phyloP scores from a whole-genome alignment of 139 green algal species.

The Bryopsis sp. region DNA sequence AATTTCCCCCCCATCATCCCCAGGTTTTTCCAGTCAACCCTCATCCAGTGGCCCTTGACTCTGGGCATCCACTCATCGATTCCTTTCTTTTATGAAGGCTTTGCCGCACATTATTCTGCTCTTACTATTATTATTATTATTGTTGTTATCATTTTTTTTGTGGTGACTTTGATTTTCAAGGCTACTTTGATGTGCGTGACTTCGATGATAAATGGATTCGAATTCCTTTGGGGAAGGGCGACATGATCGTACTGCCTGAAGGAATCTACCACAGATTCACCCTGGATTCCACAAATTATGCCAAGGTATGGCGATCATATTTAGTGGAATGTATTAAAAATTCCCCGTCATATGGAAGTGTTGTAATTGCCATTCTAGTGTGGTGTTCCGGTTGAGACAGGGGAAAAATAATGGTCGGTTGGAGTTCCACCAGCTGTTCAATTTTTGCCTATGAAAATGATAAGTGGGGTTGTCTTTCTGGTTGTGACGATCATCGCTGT shows the following conservation, averaged over 20 bases:
- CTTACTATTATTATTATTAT: no score
- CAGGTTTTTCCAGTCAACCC: no score
- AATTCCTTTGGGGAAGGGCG: slow-evolving; percentile 63
- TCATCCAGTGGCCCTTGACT: no score
- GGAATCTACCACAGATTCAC: slow-evolving; percentile 98
- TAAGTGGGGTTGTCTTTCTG: neutral
- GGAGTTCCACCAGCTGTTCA: neutral
- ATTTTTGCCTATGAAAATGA: neutral
- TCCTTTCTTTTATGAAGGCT: no score
- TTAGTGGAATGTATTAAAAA: neutral
- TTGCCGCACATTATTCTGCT: no score
- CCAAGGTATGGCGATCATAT: slow-evolving; percentile 49
- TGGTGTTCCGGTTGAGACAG: neutral
- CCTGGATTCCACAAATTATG: slow-evolving; percentile 75
- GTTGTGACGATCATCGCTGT: neutral
- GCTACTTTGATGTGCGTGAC: slow-evolving; percentile 95
- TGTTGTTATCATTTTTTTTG: no score
- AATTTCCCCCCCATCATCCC: no score
- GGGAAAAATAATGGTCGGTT: neutral
- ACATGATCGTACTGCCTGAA: slow-evolving; percentile 87
- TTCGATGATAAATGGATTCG: slow-evolving; percentile 82
- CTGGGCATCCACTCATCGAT: no score
- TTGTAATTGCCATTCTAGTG: neutral
- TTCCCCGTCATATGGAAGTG: neutral
- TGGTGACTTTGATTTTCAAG: no score